Base-by-base conservation (phyloP, 2,329 filamentous ascomycete genomes). In the Aspergillus neotritici region DNA sequence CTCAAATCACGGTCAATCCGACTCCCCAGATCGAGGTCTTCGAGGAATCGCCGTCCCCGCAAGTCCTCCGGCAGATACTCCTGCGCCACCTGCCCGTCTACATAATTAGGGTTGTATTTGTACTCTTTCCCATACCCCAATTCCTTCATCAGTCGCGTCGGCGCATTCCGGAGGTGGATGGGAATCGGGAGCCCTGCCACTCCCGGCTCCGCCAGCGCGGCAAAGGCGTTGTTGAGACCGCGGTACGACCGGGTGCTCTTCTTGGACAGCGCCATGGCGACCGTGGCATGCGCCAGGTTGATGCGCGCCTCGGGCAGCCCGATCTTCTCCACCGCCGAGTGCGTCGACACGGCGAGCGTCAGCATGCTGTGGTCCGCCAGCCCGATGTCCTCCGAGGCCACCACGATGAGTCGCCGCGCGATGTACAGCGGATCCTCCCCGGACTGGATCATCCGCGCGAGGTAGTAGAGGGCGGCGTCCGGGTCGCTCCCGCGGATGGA, bases 281-380 rank as follows among this genome's bases (percentile, higher is more conserved):
- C 85, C 6, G 87, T 78, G 55, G 83, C 86, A 67, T 98, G 93
- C 0, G 87, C 90, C 5, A 98, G 77, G 40, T 91, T 88, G 56
- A 97, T 97, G 7, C 90, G 79, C 13, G 89, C 91, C 68, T 98
- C 93, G 1, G 93, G 93, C 78, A 97, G 86, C 17, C 93, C 93
- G 40, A 98, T 86, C 65, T 93, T 91, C 67, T 97, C 87, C 1
- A 87, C 84, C 0, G 93, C 91, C 1, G 84, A 84, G 65, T 94
- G 94, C 2, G 90, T 79, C 0, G 88, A 83, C 0, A 87, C 94
- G 1, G 91, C 91, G 1, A 98, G 79, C 0, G 84, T 77, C 0
- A 98, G 76, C 65, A 97, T 78, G 7, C 77, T 78, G 65, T 86
- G 91, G 65, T 97, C 90, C 4, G 91, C 93, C 0, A 97, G 71